Conservation (phyloP, 768 basidiomycete genomes). For the Mycena alexandri region DNA sequence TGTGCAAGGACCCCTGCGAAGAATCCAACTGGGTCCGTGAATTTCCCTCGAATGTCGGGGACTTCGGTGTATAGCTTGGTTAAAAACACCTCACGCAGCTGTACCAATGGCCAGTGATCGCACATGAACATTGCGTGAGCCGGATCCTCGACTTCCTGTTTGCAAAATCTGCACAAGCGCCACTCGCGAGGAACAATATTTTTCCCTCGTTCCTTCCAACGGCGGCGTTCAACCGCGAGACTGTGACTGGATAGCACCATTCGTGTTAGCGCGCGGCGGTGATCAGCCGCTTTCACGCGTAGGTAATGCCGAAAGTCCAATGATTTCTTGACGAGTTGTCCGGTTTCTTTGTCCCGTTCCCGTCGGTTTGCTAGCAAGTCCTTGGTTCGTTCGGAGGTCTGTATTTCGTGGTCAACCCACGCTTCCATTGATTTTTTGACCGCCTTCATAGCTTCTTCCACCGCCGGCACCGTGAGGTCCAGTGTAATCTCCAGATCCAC, state of each 20-base stretch:
- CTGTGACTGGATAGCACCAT: constrained; percentile 12
- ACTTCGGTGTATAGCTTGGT: background rate
- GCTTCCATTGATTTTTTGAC: constrained; percentile 10
- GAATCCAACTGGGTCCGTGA: background rate
- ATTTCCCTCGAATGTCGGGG: background rate
- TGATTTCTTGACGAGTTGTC: background rate
- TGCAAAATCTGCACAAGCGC: constrained; percentile 3
- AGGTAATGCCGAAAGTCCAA: too few species aligned
- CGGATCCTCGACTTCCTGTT: constrained; percentile 3
- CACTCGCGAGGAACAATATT: constrained; percentile 2
- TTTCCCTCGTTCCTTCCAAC: background rate
- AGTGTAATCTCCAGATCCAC: too few species aligned
- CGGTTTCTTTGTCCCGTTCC: too few species aligned
- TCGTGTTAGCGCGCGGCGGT: too few species aligned
- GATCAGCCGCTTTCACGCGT: background rate
- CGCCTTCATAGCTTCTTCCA: background rate
- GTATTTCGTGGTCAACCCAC: constrained; percentile 16
- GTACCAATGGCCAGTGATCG: background rate
- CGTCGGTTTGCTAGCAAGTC: background rate
- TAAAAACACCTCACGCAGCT: background rate
- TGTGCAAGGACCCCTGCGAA: too few species aligned
- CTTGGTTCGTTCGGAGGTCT: too few species aligned
- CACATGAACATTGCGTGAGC: constrained; percentile 12
- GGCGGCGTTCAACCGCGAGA: too few species aligned
- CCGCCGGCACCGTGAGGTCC: too few species aligned